phyloP scores from a whole-genome alignment of 768 basidiomycete genomes.

The Trametes elegans region DNA sequence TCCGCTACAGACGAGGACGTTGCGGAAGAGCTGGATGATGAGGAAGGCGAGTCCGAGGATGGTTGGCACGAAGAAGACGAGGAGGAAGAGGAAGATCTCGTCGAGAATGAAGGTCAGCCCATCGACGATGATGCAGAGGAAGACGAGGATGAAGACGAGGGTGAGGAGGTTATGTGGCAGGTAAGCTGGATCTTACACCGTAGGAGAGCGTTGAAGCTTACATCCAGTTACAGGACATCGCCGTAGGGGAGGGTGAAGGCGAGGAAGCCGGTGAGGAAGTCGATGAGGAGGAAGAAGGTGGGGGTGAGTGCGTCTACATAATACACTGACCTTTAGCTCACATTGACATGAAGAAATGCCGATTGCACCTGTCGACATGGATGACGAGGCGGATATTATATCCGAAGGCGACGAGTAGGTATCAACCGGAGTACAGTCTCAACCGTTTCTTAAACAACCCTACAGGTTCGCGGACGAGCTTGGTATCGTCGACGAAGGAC shows the following conservation, averaged over 20 bases:
- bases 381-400: constrained; percentile 31
- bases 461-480: constrained; percentile 34
- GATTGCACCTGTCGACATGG: constrained; percentile 28
- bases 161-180: constrained; percentile 43
- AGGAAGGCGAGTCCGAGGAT: constrained; percentile 54
- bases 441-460: not conserved
- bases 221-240: constrained; percentile 29
- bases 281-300: constrained; percentile 57
- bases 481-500: constrained; percentile 30
- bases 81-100: constrained; percentile 61
- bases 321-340: not conserved
- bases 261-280: constrained; percentile 38
- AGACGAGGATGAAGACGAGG: constrained; percentile 37
- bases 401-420: constrained; percentile 35
- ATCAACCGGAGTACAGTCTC: not conserved
- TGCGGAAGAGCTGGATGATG: constrained; percentile 68
- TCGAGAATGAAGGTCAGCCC: constrained; percentile 43
- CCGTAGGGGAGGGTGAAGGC: constrained; percentile 34
- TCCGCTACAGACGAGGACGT: constrained; percentile 73
- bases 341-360: constrained; percentile 21
- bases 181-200: constrained; percentile 22
- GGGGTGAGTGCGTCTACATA: constrained; percentile 37
- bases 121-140: constrained; percentile 36
- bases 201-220: not conserved
- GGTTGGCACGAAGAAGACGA: constrained; percentile 68